Conservation (phyloP, 495 filamentous ascomycete species). For the Poronia punctata region DNA sequence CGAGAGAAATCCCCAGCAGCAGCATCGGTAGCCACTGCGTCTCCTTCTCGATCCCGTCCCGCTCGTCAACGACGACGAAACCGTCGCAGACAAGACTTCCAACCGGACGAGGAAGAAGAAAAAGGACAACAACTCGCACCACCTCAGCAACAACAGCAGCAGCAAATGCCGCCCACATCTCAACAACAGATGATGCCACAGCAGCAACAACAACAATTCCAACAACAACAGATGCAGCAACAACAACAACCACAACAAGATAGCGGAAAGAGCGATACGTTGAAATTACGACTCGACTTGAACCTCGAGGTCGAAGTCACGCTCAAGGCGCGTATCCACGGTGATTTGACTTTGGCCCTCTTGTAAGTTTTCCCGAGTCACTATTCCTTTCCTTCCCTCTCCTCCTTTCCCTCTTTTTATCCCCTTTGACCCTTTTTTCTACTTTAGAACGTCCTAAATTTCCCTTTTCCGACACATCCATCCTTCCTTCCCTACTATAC, state of each 20-base stretch:
- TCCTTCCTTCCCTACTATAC: neutral
- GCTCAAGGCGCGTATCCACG: slow-evolving; percentile 87
- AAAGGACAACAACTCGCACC: slow-evolving; percentile 4
- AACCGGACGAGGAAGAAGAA: slow-evolving; percentile 4
- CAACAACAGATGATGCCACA: slow-evolving; percentile 40
- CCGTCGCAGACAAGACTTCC: slow-evolving; percentile 5
- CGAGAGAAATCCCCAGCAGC: slow-evolving; percentile 5
- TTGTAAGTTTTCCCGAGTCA: slow-evolving; percentile 57
- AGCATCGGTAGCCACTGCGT: no score
- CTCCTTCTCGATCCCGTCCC: slow-evolving; percentile 1
- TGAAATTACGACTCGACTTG: slow-evolving; percentile 70
- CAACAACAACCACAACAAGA: slow-evolving; percentile 44
- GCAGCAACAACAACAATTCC: slow-evolving; percentile 28
- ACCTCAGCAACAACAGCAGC: neutral
- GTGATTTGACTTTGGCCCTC: slow-evolving; percentile 77
- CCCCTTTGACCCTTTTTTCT: no score
- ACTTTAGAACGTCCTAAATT: no score
- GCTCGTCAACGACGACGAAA: slow-evolving; percentile 9
- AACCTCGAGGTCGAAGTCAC: slow-evolving; percentile 87
- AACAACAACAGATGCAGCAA: slow-evolving; percentile 29
- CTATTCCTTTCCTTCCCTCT: no score
- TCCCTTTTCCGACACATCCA: neutral
- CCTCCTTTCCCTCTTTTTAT: no score
- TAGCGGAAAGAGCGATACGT: slow-evolving; percentile 52
- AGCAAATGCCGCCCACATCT: slow-evolving; percentile 1